Conservation (phyloP, 805 yeast species). For the Starmerella gropengiesseri region DNA sequence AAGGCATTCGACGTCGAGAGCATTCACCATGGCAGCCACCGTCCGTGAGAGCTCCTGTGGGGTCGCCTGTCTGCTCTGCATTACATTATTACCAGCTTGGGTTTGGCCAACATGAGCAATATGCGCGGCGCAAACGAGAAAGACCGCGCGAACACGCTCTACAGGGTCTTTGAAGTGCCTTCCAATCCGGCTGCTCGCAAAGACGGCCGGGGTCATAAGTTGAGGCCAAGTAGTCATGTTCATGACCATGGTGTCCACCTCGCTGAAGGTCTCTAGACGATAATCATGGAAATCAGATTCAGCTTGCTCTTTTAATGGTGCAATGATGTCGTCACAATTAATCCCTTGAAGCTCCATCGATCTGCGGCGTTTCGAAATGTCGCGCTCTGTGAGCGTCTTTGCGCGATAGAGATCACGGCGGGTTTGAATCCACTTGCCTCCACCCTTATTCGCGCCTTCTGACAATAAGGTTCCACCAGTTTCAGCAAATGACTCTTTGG, state of each 20-base stretch:
- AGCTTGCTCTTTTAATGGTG: slow-evolving; percentile 8
- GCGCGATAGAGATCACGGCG: slow-evolving; percentile 60
- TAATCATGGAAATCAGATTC: slow-evolving; percentile 21
- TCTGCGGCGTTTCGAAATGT: slow-evolving; percentile 58
- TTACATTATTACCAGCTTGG: slow-evolving; percentile 23
- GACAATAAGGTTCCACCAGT: neutral
- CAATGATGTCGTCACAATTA: slow-evolving; percentile 18
- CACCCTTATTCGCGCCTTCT: neutral
- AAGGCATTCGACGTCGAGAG: slow-evolving; percentile 62
- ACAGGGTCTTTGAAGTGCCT: slow-evolving; percentile 42
- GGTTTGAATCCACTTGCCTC: slow-evolving; percentile 39
- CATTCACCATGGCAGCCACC: slow-evolving; percentile 59
- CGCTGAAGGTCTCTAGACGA: slow-evolving; percentile 24
- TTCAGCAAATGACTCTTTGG: neutral
- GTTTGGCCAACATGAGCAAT: slow-evolving; percentile 37
- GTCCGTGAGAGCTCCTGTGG: slow-evolving; percentile 67
- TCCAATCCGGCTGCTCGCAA: slow-evolving; percentile 44
- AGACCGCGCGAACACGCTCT: slow-evolving; percentile 57
- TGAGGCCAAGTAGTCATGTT: slow-evolving; percentile 32
- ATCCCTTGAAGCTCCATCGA: slow-evolving; percentile 31
- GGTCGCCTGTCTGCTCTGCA: slow-evolving; percentile 43
- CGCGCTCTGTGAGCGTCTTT: slow-evolving; percentile 54
- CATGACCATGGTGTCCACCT: slow-evolving; percentile 26
- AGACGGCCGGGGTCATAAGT: slow-evolving; percentile 41
- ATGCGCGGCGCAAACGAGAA: slow-evolving; percentile 49